A percentile compares a stretch with the other conserved stretches of the same genome.
Conservation (phyloP, 192 early-diverging fungal genomes). For the Gaertneriomyces sp. region DNA sequence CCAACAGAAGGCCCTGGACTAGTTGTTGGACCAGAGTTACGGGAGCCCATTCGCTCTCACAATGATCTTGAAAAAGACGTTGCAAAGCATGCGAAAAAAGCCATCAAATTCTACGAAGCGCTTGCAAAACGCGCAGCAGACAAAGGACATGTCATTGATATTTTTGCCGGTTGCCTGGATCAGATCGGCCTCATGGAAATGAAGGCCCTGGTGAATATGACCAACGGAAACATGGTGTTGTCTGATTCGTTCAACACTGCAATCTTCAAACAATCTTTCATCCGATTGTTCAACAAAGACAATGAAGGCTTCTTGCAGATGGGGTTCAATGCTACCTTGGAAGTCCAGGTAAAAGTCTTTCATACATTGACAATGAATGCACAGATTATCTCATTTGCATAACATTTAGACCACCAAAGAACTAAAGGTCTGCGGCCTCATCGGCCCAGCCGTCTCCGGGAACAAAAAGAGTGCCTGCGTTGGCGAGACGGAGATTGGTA, state of each 20-base stretch:
- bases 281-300: slow-evolving; percentile 91
- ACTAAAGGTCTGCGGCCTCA: slow-evolving; percentile 91
- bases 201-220: slow-evolving; percentile 83
- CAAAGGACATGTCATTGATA: slow-evolving; percentile 89
- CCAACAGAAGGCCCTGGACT: slow-evolving; percentile 93
- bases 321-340: slow-evolving; percentile 96
- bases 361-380: not conserved
- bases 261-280: slow-evolving; percentile 98
- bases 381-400: not conserved
- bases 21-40: slow-evolving; percentile 87
- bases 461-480: slow-evolving; percentile 88
- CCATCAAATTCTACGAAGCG: slow-evolving; percentile 87
- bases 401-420: slow-evolving; percentile 79
- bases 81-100: slow-evolving; percentile 89
- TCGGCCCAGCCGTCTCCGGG: slow-evolving; percentile 90
- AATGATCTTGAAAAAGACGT: slow-evolving; percentile 96
- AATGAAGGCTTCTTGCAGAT: slow-evolving; percentile 80
- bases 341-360: slow-evolving; percentile 71
- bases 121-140: slow-evolving; percentile 82
- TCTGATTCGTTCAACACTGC: slow-evolving; percentile 92
- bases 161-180: slow-evolving; percentile 97
- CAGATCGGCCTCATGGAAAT: slow-evolving; percentile 97
- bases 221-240: slow-evolving; percentile 91
- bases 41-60: slow-evolving; percentile 95
- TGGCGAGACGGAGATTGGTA: slow-evolving; percentile 97